A percentile compares a stretch with the other conserved stretches of the same genome.
These are phyloP conservation scores for Sclerotiophoma versabilis DNA, from an alignment of 2,329 filamentous ascomycete species.

Conservation along the genomic window DNA sequence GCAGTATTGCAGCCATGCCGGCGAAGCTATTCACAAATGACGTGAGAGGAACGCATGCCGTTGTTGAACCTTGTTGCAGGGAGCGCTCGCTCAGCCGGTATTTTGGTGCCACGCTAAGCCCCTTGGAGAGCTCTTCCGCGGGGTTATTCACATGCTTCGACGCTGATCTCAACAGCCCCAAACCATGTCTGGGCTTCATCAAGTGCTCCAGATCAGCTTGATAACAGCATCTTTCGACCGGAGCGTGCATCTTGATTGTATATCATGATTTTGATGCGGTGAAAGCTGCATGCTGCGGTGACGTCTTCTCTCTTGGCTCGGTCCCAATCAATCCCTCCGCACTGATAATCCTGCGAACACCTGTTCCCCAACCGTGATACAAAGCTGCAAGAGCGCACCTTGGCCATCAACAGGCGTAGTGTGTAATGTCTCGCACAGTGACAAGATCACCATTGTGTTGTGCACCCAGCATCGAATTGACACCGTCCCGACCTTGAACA, in stretches of 20 bases:
- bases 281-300: not conserved
- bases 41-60: slow-evolving; percentile 17
- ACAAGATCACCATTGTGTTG: not conserved
- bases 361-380: not conserved
- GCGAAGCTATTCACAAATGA: slow-evolving; percentile 15
- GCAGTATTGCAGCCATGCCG: slow-evolving; percentile 12
- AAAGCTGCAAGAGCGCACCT: not conserved
- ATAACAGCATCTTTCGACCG: not conserved
- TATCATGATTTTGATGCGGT: not conserved
- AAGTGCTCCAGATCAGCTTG: not conserved
- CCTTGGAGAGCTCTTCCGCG: not conserved
- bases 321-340: slow-evolving; percentile 4
- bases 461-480: not conserved
- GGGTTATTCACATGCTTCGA: slow-evolving; percentile 13
- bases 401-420: not conserved
- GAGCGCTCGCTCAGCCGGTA: slow-evolving; percentile 5
- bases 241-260: not conserved
- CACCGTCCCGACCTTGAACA: not conserved
- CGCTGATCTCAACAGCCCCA: slow-evolving; percentile 1
- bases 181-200: not conserved
- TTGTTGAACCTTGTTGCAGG: slow-evolving; percentile 14
- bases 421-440: not conserved
- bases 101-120: not conserved
- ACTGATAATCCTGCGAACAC: not conserved
- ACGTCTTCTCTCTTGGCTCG: not conserved